Conservation (phyloP, 2,329 filamentous ascomycete species). For the Pseudofabraea citricarpa region DNA sequence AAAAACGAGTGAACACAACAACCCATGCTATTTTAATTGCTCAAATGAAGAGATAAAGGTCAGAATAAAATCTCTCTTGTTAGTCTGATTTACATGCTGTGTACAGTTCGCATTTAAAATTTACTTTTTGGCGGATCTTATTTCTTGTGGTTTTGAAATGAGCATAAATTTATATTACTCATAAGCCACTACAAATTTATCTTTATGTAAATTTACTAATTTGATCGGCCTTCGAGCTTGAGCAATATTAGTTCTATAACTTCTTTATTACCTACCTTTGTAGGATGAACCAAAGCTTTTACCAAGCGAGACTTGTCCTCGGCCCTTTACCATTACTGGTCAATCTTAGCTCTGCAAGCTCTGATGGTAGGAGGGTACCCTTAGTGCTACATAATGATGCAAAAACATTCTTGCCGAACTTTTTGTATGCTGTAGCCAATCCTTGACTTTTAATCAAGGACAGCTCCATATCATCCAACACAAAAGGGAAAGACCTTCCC, state of each 20-base stretch:
- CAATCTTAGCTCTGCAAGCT: constrained; percentile 2
- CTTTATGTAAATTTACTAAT: too few species aligned
- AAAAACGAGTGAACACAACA: too few species aligned
- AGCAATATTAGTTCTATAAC: too few species aligned
- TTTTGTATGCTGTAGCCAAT: constrained; percentile 33
- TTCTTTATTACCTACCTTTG: too few species aligned
- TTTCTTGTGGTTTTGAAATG: too few species aligned
- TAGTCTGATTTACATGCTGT: too few species aligned
- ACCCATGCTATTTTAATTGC: not conserved
- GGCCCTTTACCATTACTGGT: not conserved
- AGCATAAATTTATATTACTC: too few species aligned
- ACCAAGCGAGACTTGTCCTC: constrained; percentile 1
- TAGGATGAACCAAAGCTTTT: too few species aligned
- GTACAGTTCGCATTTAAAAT: too few species aligned
- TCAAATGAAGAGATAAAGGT: not conserved
- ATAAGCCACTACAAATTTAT: too few species aligned
- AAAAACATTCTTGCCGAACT: constrained; percentile 32
- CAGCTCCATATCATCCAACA: constrained; percentile 34
- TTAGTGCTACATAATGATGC: not conserved
- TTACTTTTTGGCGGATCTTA: too few species aligned
- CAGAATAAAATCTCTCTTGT: not conserved
- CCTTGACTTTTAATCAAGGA: constrained; percentile 32
- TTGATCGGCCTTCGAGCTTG: too few species aligned
- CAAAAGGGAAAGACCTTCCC: constrained; percentile 27
- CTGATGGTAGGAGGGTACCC: not conserved